Conservation (phyloP, 192 early-diverging fungal species). For the Entophlyctis helioformis region DNA sequence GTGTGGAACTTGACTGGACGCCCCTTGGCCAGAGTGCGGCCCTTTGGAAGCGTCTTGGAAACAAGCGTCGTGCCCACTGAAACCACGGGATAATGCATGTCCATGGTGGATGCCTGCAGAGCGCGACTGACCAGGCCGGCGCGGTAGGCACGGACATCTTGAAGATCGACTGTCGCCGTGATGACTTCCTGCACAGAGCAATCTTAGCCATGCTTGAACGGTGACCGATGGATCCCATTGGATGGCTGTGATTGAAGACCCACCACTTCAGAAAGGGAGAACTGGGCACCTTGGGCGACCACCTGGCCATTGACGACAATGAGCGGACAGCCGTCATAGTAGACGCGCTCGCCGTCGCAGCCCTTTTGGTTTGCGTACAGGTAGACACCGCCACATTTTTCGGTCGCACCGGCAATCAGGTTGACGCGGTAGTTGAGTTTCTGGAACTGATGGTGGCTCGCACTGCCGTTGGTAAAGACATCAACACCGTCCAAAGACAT, state of each 20-base stretch:
- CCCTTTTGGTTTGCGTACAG: slow-evolving; percentile 94
- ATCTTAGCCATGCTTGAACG: too few species aligned
- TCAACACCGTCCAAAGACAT: slow-evolving; percentile 94
- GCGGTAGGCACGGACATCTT: slow-evolving; percentile 75
- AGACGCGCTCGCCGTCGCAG: slow-evolving; percentile 95
- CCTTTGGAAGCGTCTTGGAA: slow-evolving; percentile 11
- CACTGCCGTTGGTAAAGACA: slow-evolving; percentile 91
- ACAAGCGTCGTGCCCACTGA: too few species aligned
- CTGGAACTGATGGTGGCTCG: slow-evolving; percentile 91
- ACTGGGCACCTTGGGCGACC: slow-evolving; percentile 83
- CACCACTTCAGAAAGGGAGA: slow-evolving; percentile 83
- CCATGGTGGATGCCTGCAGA: slow-evolving; percentile 61
- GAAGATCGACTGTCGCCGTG: slow-evolving; percentile 82
- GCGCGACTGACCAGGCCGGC: slow-evolving; percentile 58
- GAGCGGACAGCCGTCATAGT: slow-evolving; percentile 91
- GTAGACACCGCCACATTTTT: slow-evolving; percentile 90
- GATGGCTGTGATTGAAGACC: slow-evolving; percentile 1
- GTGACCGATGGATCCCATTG: too few species aligned
- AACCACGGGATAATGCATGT: too few species aligned
- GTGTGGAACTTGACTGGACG: slow-evolving; percentile 49
- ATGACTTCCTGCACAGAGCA: slow-evolving; percentile 72
- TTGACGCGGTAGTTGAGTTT: slow-evolving; percentile 82
- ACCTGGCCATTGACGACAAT: slow-evolving; percentile 83
- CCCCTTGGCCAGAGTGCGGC: too few species aligned
- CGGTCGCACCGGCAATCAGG: slow-evolving; percentile 79